Conservation (phyloP, 1,284 basidiomycete species). For the Boletellus sp. region DNA sequence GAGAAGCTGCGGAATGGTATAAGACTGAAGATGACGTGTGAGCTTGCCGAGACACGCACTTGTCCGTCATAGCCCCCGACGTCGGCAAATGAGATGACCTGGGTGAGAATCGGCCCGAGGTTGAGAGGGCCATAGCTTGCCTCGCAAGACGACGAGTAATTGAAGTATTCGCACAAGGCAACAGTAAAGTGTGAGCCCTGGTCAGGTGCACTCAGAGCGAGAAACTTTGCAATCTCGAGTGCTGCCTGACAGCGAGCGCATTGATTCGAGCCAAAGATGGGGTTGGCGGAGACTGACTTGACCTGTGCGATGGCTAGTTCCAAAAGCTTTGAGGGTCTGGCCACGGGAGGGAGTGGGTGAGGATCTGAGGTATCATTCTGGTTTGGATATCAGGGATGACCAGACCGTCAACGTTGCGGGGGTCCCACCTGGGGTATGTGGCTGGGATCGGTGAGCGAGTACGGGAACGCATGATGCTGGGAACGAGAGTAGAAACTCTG, state of each 20-base stretch:
- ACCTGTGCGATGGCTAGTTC: slow-evolving; percentile 53
- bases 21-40: slow-evolving; percentile 21
- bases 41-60: slow-evolving; percentile 33
- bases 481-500: background rate
- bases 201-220: slow-evolving; percentile 62
- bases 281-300: slow-evolving; percentile 47
- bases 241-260: slow-evolving; percentile 64
- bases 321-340: slow-evolving; percentile 43
- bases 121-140: slow-evolving; percentile 44
- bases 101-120: slow-evolving; percentile 61
- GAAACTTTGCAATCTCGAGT: slow-evolving; percentile 63
- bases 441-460: slow-evolving; percentile 56
- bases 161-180: slow-evolving; percentile 58
- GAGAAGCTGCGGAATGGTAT: slow-evolving; percentile 37
- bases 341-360: slow-evolving; percentile 57
- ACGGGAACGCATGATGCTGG: slow-evolving; percentile 56
- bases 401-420: background rate
- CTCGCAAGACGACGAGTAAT: slow-evolving; percentile 52
- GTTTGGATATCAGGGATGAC: background rate
- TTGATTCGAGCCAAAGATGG: slow-evolving; percentile 46
- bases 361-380: slow-evolving; percentile 60
- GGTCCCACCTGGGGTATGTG: slow-evolving; percentile 44
- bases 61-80: slow-evolving; percentile 69
- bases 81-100: slow-evolving; percentile 65
- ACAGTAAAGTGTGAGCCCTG: slow-evolving; percentile 58